Percentiles rank a stretch among this genome's conserved stretches.
Conservation (phyloP, 805 yeast genomes). For the Sugiyamaella americana region DNA sequence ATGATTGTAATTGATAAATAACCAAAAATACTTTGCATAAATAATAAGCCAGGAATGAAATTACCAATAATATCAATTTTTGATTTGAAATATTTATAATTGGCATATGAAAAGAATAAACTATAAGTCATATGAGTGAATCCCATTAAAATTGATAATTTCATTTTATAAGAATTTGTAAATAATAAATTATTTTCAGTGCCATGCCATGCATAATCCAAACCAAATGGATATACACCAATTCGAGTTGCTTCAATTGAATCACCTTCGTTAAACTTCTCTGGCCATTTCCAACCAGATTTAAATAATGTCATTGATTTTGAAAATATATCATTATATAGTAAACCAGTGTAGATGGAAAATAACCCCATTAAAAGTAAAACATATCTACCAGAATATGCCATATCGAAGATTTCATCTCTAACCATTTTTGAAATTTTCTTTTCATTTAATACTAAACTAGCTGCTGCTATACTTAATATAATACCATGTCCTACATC, state of each 20-base stretch:
- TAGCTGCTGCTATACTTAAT: conserved; percentile 63
- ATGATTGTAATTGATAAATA: conserved; percentile 79
- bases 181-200: conserved; percentile 85
- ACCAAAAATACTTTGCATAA: conserved; percentile 96
- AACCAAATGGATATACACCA: conserved; percentile 75
- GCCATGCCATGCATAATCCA: conserved; percentile 97
- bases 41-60: conserved; percentile 85
- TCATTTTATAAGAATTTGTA: conserved; percentile 96
- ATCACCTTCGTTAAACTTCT: conserved; percentile 57
- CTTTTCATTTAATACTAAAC: conserved; percentile 66
- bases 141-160: conserved; percentile 90
- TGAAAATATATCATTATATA: conserved; percentile 92
- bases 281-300: conserved; percentile 94
- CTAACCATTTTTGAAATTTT: conserved; percentile 53
- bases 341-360: conserved; percentile 89
- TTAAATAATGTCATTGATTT: conserved; percentile 79
- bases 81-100: conserved; percentile 64
- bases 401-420: conserved; percentile 96
- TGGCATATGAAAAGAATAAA: conserved; percentile 71
- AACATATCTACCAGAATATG: conserved; percentile 86
- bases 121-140: conserved; percentile 92
- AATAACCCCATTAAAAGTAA: conserved; percentile 90
- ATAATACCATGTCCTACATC: conserved; percentile 94
- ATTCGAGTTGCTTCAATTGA: conserved; percentile 55
- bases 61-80: conserved; percentile 82